Percentiles rank a stretch among this genome's conserved stretches.
phyloP scores from a whole-genome alignment of 805 yeast species.

The Kazachstania martiniae region DNA sequence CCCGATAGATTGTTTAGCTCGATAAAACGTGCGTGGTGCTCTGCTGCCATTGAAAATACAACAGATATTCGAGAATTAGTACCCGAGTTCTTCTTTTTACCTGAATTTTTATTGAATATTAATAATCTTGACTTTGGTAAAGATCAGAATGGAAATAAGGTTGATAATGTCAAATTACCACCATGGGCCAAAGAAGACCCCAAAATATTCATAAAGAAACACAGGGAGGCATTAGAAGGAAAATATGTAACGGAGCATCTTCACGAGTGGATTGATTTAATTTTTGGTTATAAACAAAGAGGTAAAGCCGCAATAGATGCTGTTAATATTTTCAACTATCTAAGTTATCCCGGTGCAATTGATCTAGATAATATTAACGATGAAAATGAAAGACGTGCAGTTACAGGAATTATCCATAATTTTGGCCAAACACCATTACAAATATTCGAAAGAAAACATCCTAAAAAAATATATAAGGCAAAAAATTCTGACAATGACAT shows the following conservation, averaged over 20 bases:
- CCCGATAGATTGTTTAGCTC: constrained; percentile 76
- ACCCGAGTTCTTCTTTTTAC: constrained; percentile 77
- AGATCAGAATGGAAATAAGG: constrained; percentile 46
- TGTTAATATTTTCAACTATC: constrained; percentile 70
- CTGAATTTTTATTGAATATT: constrained; percentile 61
- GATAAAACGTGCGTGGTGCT: constrained; percentile 66
- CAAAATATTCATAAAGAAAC: constrained; percentile 55
- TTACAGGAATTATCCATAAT: constrained; percentile 78
- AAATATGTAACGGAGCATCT: constrained; percentile 66
- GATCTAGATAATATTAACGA: constrained; percentile 65
- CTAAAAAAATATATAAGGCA: constrained; percentile 24
- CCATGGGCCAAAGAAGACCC: constrained; percentile 81
- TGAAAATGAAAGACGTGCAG: constrained; percentile 61
- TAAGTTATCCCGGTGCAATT: constrained; percentile 77
- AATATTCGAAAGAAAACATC: constrained; percentile 60
- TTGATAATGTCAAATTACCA: constrained; percentile 61
- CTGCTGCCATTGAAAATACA: constrained; percentile 68
- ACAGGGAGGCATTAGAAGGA: constrained; percentile 77
- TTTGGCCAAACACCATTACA: constrained; percentile 86
- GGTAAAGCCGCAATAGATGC: constrained; percentile 59
- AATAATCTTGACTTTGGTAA: constrained; percentile 63
- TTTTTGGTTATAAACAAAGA: constrained; percentile 72
- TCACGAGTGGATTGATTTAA: constrained; percentile 76
- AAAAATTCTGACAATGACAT: not conserved
- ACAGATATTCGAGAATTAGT: constrained; percentile 82